Conservation (phyloP, 805 yeast species). For the Ogataea thermomethanolica region DNA sequence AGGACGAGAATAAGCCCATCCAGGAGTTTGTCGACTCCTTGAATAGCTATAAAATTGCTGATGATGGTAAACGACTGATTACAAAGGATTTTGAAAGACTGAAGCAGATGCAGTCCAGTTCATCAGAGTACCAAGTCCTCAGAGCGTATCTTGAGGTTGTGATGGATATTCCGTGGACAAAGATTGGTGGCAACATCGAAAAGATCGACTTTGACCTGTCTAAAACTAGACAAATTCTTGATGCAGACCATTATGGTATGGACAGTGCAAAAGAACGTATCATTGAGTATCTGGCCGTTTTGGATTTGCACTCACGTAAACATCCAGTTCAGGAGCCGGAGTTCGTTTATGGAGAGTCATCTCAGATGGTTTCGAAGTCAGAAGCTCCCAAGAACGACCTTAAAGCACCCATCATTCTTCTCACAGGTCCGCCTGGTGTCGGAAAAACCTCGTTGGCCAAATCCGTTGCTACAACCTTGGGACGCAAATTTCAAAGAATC, state of each 20-base stretch:
- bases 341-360: conserved; percentile 4
- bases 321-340: conserved; percentile 10
- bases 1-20: conserved; percentile 36
- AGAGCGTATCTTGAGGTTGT: conserved; percentile 63
- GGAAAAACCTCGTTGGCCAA: conserved; percentile 87
- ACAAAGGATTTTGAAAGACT: conserved; percentile 53
- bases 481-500: conserved; percentile 72
- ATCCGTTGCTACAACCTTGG: conserved; percentile 71
- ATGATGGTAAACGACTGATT: conserved; percentile 41
- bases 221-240: conserved; percentile 53
- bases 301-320: conserved; percentile 47
- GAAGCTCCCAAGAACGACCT: conserved; percentile 1
- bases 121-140: conserved; percentile 62
- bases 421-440: conserved; percentile 93
- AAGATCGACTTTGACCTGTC: conserved; percentile 43
- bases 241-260: conserved; percentile 77
- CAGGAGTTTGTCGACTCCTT: conserved; percentile 32
- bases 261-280: conserved; percentile 70
- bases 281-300: conserved; percentile 74
- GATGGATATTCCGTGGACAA: conserved; percentile 59
- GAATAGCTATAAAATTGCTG: conserved; percentile 33
- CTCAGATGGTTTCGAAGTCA: neutral
- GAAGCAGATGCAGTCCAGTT: conserved; percentile 50
- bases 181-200: conserved; percentile 20
- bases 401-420: conserved; percentile 68